Evolutionary conservation across 2,329 filamentous ascomycete genomes (phyloP).

Genomic region (Exophiala sp.): DNA sequence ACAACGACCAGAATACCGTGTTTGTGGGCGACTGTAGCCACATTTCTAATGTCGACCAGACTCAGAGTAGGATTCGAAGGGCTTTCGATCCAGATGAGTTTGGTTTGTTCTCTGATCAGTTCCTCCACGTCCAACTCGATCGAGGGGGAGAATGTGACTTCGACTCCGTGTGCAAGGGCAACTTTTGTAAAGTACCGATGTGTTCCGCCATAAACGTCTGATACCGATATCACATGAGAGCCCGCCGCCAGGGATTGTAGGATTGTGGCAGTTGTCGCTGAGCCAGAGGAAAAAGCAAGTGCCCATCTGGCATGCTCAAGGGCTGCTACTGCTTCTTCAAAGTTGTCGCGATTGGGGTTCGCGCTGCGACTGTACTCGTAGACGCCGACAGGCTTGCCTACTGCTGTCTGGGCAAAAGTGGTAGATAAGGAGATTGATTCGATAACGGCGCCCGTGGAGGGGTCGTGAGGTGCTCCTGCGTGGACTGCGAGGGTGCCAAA

Average conservation of each 20-base stretch:
- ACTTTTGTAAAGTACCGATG: conserved; percentile 99
- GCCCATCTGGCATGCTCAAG: conserved; percentile 91
- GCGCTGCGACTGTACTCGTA: conserved; percentile 93
- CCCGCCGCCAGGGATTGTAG: conserved; percentile 87
- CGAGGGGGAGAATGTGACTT: conserved; percentile 88
- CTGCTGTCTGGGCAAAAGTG: conserved; percentile 86
- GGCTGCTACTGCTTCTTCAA: conserved; percentile 84
- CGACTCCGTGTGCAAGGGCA: conserved; percentile 86
- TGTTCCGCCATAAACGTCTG: conserved; percentile 95
- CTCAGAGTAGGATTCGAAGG: conserved; percentile 92
- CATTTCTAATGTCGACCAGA: conserved; percentile 85
- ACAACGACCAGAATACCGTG: conserved; percentile 95
- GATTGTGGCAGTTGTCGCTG: conserved; percentile 87
- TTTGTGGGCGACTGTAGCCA: conserved; percentile 77
- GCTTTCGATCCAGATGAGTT: conserved; percentile 94
- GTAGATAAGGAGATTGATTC: conserved; percentile 95
- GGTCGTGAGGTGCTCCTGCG: conserved; percentile 86
- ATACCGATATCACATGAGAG: conserved; percentile 92
- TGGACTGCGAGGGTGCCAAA: conserved; percentile 96
- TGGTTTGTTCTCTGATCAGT: conserved; percentile 80
- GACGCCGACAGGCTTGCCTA: conserved; percentile 79
- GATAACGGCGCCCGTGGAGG: conserved; percentile 90
- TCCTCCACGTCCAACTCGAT: conserved; percentile 84
- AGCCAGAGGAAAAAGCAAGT: conserved; percentile 90
- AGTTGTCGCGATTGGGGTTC: conserved; percentile 94